Evolutionary conservation across 2,329 filamentous ascomycete genomes (phyloP), one percentile per base, ranked within the genome.

Genomic region (Pseudopithomyces chartarum): DNA sequence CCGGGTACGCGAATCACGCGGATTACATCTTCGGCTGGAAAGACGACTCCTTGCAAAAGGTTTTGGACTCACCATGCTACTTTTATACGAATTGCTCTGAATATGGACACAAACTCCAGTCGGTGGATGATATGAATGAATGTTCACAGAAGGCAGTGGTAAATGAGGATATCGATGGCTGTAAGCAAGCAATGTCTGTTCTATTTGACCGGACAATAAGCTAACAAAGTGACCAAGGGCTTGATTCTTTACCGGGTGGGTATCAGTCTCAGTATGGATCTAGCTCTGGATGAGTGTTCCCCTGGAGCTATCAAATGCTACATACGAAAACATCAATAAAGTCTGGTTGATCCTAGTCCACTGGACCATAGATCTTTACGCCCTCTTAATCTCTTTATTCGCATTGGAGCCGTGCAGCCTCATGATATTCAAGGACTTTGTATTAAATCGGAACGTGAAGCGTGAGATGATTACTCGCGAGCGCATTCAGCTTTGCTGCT

Each of bases 21-120:
- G 63, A 65, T 38, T 65, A 66, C 43, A 51, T 66, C 2, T 66
- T 65, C 44, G 62, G 64, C 1, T 66, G 62, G 62, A 64, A 66
- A 33, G 58, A 43, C n/a, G 53, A 65, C 45, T 34, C 60, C 8
- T 47, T 66, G 43, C 63, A 66, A 46, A 62, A 58, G 38, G 58
- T 66, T 26, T 26, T 67, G 47, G 63, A 66, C 46, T n/a, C 23
- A 2, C 52, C 52, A 11, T 68, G 65, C 42, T 55, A 66, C 59
- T 66, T 66, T 43, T 52, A 15, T 29, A 61, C 61, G 6, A 68
- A 63, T 44, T 68, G 65, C 51, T 59, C 58, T 1, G 59, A 65
- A 56, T 57, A 45, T 32, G 58, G 58, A n/a, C 32, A 32, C 26
- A 65, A 65, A 56, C 51, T 59, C 50, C 65, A 68, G 43, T 55